Conservation (phyloP, 2,329 filamentous ascomycete species). For the Cadophora luteo-olivacea region DNA sequence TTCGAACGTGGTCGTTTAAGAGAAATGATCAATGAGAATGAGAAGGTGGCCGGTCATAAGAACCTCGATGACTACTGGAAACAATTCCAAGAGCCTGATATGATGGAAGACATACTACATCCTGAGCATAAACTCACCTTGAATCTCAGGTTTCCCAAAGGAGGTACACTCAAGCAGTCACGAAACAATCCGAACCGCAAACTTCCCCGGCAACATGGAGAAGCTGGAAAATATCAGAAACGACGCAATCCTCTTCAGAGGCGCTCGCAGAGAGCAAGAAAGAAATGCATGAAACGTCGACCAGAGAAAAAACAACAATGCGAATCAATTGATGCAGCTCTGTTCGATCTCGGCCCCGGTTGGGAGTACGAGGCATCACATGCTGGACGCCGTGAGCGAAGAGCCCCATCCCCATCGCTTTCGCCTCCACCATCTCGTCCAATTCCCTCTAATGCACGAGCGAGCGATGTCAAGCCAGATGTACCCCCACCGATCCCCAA, state of each 20-base stretch:
- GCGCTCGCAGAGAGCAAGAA: neutral
- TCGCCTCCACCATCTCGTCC: neutral
- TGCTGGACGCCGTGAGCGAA: neutral
- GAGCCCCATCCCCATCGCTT: neutral
- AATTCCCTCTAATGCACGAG: neutral
- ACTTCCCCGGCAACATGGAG: too few relatives aligned
- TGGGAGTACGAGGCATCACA: neutral
- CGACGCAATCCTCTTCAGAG: too few relatives aligned
- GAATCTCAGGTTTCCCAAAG: neutral
- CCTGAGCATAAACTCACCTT: neutral
- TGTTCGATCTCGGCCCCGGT: neutral
- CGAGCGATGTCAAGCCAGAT: too few relatives aligned
- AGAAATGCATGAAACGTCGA: neutral
- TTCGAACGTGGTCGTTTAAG: neutral
- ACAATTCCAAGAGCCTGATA: neutral
- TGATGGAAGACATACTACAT: neutral
- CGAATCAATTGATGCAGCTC: neutral
- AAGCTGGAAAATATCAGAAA: too few relatives aligned
- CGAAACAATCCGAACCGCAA: neutral
- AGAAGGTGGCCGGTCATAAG: neutral
- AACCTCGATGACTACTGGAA: neutral
- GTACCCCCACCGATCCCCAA: too few relatives aligned
- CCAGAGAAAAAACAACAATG: neutral
- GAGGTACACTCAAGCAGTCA: neutral
- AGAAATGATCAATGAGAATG: neutral